Percentiles rank a stretch among this genome's conserved stretches.
Conservation (phyloP, 1,284 basidiomycete species). For the Apiotrichum sp. region DNA sequence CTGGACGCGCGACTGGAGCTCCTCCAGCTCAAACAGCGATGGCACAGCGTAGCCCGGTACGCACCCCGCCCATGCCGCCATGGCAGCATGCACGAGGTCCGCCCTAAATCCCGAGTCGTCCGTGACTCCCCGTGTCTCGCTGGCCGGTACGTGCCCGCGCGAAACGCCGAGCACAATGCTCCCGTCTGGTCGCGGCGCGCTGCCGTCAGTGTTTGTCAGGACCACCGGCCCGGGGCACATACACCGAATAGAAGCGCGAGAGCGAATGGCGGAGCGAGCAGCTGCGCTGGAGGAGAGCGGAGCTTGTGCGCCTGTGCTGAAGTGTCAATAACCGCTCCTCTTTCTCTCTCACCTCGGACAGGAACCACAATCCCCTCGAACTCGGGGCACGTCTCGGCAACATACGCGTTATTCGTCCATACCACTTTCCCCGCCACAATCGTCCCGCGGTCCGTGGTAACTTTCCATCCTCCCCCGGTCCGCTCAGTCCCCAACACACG, state of each 20-base stretch:
- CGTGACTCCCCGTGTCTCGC: neutral
- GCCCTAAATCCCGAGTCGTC: too few species aligned
- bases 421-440: constrained; percentile 23
- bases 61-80: constrained; percentile 8
- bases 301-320: constrained; percentile 36
- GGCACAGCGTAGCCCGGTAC: constrained; percentile 11
- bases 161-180: constrained; percentile 31
- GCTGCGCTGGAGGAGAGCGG: constrained; percentile 22
- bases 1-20: too few species aligned
- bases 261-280: constrained; percentile 31
- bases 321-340: neutral
- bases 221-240: neutral
- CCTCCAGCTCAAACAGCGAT: too few species aligned
- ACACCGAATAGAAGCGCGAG: constrained; percentile 37
- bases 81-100: constrained; percentile 11
- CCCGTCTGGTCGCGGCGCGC: constrained; percentile 28
- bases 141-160: constrained; percentile 10
- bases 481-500: neutral
- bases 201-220: neutral
- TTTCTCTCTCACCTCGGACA: constrained; percentile 14
- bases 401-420: constrained; percentile 33
- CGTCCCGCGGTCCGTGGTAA: constrained; percentile 29
- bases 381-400: constrained; percentile 22
- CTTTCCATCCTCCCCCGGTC: constrained; percentile 13
- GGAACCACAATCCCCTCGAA: constrained; percentile 28